Conservation (phyloP, 2,329 filamentous ascomycete genomes). For the Periconia macrospinosa region DNA sequence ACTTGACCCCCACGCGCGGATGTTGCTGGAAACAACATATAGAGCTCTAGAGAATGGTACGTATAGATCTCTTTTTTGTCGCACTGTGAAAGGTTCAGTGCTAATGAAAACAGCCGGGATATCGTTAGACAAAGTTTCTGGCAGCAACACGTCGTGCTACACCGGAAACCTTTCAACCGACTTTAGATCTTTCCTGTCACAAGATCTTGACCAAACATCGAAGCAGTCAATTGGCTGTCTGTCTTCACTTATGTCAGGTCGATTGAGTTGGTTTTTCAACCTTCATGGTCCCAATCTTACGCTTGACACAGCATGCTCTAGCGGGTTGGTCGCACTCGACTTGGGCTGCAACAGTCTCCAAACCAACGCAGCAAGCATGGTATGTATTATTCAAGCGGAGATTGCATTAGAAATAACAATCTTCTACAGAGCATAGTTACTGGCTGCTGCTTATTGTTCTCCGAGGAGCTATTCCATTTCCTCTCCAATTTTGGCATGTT, state of each 20-base stretch:
- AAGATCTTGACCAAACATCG: too few species aligned
- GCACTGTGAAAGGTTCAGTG: too few species aligned
- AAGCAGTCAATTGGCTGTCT: too few species aligned
- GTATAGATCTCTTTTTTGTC: too few species aligned
- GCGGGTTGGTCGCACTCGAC: constrained; percentile 23
- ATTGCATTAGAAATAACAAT: background rate
- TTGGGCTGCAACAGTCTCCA: constrained; percentile 15
- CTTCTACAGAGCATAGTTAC: background rate
- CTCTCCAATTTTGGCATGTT: constrained; percentile 2
- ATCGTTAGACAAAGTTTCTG: background rate
- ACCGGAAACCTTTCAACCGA: constrained; percentile 1
- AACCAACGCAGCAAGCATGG: constrained; percentile 6
- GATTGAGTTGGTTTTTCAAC: constrained; percentile 28
- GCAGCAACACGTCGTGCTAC: constrained; percentile 1
- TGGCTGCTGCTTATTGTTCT: background rate
- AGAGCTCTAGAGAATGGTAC: constrained; percentile 25
- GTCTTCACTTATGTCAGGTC: too few species aligned
- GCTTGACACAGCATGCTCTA: constrained; percentile 32
- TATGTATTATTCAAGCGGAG: constrained; percentile 4
- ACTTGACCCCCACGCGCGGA: constrained; percentile 30
- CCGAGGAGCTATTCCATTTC: background rate
- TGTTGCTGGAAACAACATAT: constrained; percentile 27
- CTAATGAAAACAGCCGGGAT: too few species aligned
- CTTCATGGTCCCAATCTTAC: constrained; percentile 26
- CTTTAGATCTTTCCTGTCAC: too few species aligned